Evolutionary conservation across 2,329 filamentous ascomycete species (phyloP).

Genomic region (Fusarium verrucosum): DNA sequence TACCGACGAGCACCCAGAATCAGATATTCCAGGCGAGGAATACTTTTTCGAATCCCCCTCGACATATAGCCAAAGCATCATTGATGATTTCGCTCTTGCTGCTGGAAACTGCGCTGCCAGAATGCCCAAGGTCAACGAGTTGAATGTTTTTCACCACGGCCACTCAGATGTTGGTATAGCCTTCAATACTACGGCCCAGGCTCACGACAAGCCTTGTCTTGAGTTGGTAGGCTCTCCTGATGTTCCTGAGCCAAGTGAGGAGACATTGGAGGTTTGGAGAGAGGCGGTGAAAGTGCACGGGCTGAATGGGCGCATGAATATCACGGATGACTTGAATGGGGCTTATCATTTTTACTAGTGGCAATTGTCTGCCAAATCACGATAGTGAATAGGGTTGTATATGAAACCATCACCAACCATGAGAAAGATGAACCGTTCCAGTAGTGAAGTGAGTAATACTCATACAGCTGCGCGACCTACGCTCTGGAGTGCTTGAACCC

Average conservation of each 20-base stretch:
- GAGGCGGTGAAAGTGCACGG: not conserved
- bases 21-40: not conserved
- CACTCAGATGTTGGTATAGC: not conserved
- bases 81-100: constrained; percentile 7
- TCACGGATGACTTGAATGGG: not conserved
- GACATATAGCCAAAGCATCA: not conserved
- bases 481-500: not conserved
- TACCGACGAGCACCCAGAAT: not conserved
- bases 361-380: no score
- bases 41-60: not conserved
- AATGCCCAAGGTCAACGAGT: constrained; percentile 6
- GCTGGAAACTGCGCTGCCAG: not conserved
- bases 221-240: constrained; percentile 1
- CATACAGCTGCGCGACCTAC: not conserved
- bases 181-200: not conserved
- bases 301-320: not conserved
- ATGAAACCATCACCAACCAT: no score
- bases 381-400: no score
- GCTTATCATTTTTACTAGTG: constrained; percentile 2
- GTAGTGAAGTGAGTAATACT: not conserved
- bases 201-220: not conserved
- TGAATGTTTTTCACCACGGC: not conserved
- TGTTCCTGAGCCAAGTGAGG: not conserved
- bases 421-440: not conserved
- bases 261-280: not conserved